Percentiles rank a stretch among this genome's conserved stretches.
These are phyloP conservation scores for Tritrichomonas musculus DNA, from an alignment of 208 protist genomes.

Conservation along the genomic window DNA sequence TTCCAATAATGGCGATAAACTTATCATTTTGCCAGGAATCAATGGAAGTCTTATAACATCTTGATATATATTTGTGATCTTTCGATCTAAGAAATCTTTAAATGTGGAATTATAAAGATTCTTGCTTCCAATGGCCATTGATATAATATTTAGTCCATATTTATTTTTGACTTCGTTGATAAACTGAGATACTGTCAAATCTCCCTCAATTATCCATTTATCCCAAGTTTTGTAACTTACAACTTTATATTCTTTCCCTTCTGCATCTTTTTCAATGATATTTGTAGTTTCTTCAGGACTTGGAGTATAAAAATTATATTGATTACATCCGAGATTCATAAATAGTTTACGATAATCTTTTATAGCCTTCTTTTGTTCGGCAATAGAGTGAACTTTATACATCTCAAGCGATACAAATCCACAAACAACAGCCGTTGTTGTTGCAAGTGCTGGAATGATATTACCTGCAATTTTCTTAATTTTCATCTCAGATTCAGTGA, in stretches of 20 bases:
- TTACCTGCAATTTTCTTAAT: conserved; percentile 69
- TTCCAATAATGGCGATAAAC: no score
- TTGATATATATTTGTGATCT: no score
- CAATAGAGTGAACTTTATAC: conserved; percentile 72
- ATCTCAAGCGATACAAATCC: conserved; percentile 92
- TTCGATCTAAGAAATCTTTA: no score
- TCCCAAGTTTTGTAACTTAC: neutral
- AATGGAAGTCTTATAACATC: no score
- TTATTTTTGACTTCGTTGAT: neutral
- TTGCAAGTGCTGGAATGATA: conserved; percentile 99
- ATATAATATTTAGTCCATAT: neutral
- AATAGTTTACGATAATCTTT: neutral
- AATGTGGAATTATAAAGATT: no score
- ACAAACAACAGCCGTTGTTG: conserved; percentile 94
- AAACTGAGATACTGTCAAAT: neutral
- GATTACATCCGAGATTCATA: neutral
- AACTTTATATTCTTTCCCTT: no score
- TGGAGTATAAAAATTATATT: neutral
- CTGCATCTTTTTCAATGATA: neutral
- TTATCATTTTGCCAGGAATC: no score
- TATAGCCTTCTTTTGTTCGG: neutral
- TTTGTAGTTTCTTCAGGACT: neutral
- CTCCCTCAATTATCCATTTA: conserved; percentile 5
- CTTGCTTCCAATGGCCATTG: neutral
- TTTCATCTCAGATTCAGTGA: conserved; percentile 36